Evolutionary conservation across 495 filamentous ascomycete genomes (phyloP).

Genomic region (Penicillium cinerascens): DNA sequence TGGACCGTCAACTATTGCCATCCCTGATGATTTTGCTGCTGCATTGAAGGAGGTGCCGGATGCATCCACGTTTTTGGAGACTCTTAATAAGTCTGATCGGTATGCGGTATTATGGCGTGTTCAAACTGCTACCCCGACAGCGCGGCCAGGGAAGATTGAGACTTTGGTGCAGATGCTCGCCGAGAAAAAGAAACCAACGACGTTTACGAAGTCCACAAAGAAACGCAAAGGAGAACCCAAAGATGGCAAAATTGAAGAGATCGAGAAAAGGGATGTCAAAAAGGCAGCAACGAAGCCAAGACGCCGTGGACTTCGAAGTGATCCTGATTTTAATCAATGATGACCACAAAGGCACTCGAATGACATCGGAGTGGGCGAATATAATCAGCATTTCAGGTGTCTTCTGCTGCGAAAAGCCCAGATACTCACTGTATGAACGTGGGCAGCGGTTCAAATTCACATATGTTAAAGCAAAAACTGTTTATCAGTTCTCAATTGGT

Average conservation of each 20-base stretch:
- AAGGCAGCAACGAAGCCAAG: too few relatives aligned
- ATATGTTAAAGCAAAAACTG: too few relatives aligned
- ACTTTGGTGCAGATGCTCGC: slow-evolving; percentile 21
- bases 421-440: slow-evolving; percentile 26
- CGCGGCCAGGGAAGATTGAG: slow-evolving; percentile 19
- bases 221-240: neutral
- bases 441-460: too few relatives aligned
- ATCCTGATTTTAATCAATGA: too few relatives aligned
- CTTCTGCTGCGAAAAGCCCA: slow-evolving; percentile 27
- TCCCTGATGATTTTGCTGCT: slow-evolving; percentile 42
- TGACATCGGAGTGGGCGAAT: too few relatives aligned
- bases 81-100: slow-evolving; percentile 38
- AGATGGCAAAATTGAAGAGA: too few relatives aligned
- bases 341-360: too few relatives aligned
- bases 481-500: too few relatives aligned
- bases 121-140: slow-evolving; percentile 28
- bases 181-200: slow-evolving; percentile 7
- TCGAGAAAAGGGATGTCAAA: too few relatives aligned
- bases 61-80: slow-evolving; percentile 37
- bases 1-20: slow-evolving; percentile 36
- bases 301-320: too few relatives aligned
- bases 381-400: slow-evolving; percentile 8
- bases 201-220: neutral
- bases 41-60: slow-evolving; percentile 25
- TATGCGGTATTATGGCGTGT: slow-evolving; percentile 43